Evolutionary conservation across 225 moss, liverwort and hornwort genomes (phyloP).

Genomic region (Neckera pumila): DNA sequence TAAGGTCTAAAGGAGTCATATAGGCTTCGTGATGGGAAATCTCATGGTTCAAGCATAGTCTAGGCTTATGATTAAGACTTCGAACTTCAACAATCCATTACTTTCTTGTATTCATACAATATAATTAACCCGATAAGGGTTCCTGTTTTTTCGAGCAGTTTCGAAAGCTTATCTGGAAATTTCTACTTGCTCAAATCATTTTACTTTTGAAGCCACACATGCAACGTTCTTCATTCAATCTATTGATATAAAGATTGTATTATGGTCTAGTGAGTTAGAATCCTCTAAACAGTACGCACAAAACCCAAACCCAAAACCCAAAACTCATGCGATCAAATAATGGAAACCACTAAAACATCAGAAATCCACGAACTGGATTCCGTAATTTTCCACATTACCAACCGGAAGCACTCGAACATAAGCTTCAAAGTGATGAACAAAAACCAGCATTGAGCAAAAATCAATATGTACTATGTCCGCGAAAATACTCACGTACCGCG

Average conservation of each 20-base stretch:
- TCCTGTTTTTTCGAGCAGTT: background rate
- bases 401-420: background rate
- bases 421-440: background rate
- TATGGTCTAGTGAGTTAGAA: background rate
- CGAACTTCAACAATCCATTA: background rate
- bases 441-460: background rate
- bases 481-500: background rate
- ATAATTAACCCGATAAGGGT: background rate
- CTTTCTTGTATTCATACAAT: background rate
- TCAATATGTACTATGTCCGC: background rate
- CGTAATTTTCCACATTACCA: background rate
- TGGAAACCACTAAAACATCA: background rate
- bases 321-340: background rate
- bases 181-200: background rate
- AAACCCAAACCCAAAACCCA: background rate
- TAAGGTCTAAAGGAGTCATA: background rate
- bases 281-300: background rate
- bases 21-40: background rate
- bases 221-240: background rate
- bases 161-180: background rate
- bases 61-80: background rate
- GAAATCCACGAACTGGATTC: no score
- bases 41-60: background rate
- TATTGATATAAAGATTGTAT: background rate
- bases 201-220: background rate